Evolutionary conservation across 805 yeast genomes (phyloP), one percentile per base, ranked within the genome.

Genomic region (Jamesozyma hellenica): DNA sequence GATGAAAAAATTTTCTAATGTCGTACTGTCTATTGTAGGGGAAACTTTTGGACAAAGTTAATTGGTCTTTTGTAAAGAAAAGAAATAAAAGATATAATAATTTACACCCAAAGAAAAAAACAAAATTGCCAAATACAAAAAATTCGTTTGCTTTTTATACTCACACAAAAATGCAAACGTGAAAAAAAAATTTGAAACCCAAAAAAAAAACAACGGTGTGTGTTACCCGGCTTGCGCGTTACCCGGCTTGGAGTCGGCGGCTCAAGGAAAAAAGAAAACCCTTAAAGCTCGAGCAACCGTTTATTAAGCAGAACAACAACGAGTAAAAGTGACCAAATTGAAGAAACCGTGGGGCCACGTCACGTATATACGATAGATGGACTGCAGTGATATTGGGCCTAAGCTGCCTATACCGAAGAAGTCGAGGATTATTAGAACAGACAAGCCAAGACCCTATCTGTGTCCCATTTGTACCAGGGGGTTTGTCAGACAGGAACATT

Each of bases 391-490:
- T n/a, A n/a, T n/a, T n/a, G n/a, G n/a, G n/a, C 32, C 38, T 6
- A 12, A 36, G 19, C 29, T 34, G 15, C 94, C 94, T 10, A 84
- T 86, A 33, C 95, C 96, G 19, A 80, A 82, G 50, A 86, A 87
- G 56, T 79, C 94, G 4, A 79, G 84, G 34, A 71, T 78, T 42
- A 81, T 84, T 56, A 84, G 85, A 60, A 85, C 95, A 0, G 94
- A 86, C 54, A 87, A 87, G 57, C 97, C 97, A 12, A 70, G 97
- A 42, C 97, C 97, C 1, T 95, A 85, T 55, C 71, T 84, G 10
- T 92, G 98, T 59, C 62, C 81, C 2, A 81, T 85, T 4, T 92
- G 98, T 58, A 85, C 96, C 1, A 71, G 98, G 44, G 95, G 95
- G 2, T 92, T 92, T 71, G 98, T 96, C 1, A 72, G 98, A 40